These are phyloP conservation scores for Suhomyces panamericanus DNA, from an alignment of 1,139 yeast species.

Conservation along the genomic window DNA sequence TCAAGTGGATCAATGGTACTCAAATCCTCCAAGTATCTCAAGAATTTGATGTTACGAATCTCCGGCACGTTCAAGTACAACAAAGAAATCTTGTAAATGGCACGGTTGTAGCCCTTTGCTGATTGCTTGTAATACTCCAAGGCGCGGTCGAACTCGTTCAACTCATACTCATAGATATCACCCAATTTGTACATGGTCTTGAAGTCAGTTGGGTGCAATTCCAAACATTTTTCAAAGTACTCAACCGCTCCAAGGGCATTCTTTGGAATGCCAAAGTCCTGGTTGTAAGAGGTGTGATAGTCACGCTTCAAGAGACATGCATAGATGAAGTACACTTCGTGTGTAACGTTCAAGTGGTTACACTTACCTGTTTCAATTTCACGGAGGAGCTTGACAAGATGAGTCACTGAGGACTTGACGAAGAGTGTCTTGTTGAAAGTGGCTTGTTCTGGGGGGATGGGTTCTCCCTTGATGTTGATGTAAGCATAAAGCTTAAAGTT, in stretches of 20 bases:
- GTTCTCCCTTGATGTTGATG: constrained; percentile 48
- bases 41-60: constrained; percentile 37
- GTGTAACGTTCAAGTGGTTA: constrained; percentile 24
- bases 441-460: constrained; percentile 33
- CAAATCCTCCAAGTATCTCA: constrained; percentile 40
- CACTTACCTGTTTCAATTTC: constrained; percentile 33
- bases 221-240: constrained; percentile 37
- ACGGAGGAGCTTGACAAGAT: constrained; percentile 38
- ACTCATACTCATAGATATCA: constrained; percentile 41
- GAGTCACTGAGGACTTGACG: constrained; percentile 43
- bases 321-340: constrained; percentile 36
- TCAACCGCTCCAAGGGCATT: constrained; percentile 33
- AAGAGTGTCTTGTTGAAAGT: constrained; percentile 37
- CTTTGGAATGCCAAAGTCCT: constrained; percentile 39
- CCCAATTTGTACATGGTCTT: constrained; percentile 43
- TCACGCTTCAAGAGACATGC: constrained; percentile 44
- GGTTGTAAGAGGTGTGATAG: constrained; percentile 32
- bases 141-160: constrained; percentile 34
- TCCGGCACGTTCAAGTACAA: constrained; percentile 39
- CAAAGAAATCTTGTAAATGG: constrained; percentile 45
- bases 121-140: constrained; percentile 38
- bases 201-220: constrained; percentile 33
- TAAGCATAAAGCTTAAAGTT: constrained; percentile 43
- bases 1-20: constrained; percentile 39
- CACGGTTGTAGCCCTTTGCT: constrained; percentile 48